Evolutionary conservation across 1,139 yeast genomes (phyloP).

Genomic region (Saccharomyces hybrid): DNA sequence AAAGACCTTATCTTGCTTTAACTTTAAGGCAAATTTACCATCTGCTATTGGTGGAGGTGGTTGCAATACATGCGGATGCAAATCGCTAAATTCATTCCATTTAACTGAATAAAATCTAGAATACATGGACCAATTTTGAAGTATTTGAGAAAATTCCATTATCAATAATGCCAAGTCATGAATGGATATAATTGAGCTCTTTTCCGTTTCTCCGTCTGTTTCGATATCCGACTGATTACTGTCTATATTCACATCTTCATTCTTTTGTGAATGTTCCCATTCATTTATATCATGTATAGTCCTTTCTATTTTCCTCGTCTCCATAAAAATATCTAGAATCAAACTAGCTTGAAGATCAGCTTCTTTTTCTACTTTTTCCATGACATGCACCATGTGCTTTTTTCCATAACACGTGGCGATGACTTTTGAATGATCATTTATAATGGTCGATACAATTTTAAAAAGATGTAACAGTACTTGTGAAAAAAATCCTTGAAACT

Average conservation of each 20-base stretch:
- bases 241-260: neutral
- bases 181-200: conserved; percentile 35
- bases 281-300: conserved; percentile 44
- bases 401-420: conserved; percentile 66
- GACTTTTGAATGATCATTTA: conserved; percentile 77
- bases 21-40: conserved; percentile 57
- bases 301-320: conserved; percentile 45
- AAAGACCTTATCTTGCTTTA: conserved; percentile 43
- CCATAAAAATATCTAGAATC: conserved; percentile 67
- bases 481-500: conserved; percentile 43
- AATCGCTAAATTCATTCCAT: conserved; percentile 42
- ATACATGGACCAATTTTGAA: conserved; percentile 84
- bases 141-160: conserved; percentile 63
- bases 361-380: conserved; percentile 71
- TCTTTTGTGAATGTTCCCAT: conserved; percentile 10
- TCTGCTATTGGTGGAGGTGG: conserved; percentile 48
- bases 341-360: conserved; percentile 87
- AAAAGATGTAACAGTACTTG: conserved; percentile 66
- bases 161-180: conserved; percentile 50
- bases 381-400: conserved; percentile 55
- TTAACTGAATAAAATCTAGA: conserved; percentile 63
- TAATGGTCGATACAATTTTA: conserved; percentile 77
- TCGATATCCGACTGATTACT: neutral
- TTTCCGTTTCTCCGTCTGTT: conserved; percentile 1
- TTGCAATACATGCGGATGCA: conserved; percentile 22